Evolutionary conservation across 495 filamentous ascomycete genomes (phyloP).

Genomic region (Penicillium coffeae): DNA sequence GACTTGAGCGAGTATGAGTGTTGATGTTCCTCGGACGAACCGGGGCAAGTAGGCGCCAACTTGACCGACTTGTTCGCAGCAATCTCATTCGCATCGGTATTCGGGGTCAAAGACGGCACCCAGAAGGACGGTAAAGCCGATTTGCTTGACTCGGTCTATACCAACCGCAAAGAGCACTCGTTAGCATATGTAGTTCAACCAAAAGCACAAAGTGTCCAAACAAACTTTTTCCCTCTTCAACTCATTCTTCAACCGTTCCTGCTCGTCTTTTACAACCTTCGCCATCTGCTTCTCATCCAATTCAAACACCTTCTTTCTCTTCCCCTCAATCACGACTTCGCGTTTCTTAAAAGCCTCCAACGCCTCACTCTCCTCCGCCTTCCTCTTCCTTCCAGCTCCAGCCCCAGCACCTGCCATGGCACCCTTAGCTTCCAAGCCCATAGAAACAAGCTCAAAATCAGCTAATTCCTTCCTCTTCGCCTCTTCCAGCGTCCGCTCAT

Average conservation of each 20-base stretch:
- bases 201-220: slow-evolving; percentile 1
- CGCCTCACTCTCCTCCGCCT: slow-evolving; percentile 26
- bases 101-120: slow-evolving; percentile 83
- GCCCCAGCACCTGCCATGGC: too few species aligned
- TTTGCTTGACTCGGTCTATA: slow-evolving; percentile 50
- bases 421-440: slow-evolving; percentile 37
- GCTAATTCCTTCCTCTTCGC: slow-evolving; percentile 29
- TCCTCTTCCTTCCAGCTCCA: slow-evolving; percentile 22
- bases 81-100: slow-evolving; percentile 45
- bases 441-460: slow-evolving; percentile 42
- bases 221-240: slow-evolving; percentile 72
- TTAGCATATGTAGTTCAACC: slow-evolving; percentile 11
- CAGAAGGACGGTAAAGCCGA: slow-evolving; percentile 88
- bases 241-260: slow-evolving; percentile 60
- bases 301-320: slow-evolving; percentile 57
- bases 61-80: slow-evolving; percentile 60
- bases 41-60: slow-evolving; percentile 74
- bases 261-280: slow-evolving; percentile 65
- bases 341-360: slow-evolving; percentile 47
- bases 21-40: slow-evolving; percentile 60
- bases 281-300: slow-evolving; percentile 77
- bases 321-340: slow-evolving; percentile 61
- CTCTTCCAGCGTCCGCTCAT: slow-evolving; percentile 34
- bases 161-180: too few species aligned
- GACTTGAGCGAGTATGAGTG: slow-evolving; percentile 82